phyloP scores from a whole-genome alignment of 2,329 filamentous ascomycete species.

The Trichoderma koningii region DNA sequence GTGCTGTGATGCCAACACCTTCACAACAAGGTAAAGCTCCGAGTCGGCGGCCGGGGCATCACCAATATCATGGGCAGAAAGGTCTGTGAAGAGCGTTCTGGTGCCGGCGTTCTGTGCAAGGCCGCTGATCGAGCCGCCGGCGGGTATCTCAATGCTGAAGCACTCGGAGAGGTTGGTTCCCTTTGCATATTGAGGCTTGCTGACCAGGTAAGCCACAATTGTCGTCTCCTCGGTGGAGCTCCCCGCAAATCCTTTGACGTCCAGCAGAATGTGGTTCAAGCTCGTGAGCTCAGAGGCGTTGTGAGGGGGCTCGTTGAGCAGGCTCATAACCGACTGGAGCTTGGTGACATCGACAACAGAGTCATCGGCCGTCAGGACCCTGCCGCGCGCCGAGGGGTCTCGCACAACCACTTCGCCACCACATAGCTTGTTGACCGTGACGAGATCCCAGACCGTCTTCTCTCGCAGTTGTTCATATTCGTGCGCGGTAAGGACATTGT shows the following conservation, averaged over 20 bases:
- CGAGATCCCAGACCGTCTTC: slow-evolving; percentile 92
- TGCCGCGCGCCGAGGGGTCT: slow-evolving; percentile 78
- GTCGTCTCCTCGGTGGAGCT: slow-evolving; percentile 74
- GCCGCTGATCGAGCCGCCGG: slow-evolving; percentile 69
- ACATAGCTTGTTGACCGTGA: slow-evolving; percentile 90
- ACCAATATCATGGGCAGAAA: slow-evolving; percentile 74
- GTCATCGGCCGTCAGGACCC: slow-evolving; percentile 87
- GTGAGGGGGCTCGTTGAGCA: slow-evolving; percentile 80
- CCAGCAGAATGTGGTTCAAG: slow-evolving; percentile 79
- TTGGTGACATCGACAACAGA: slow-evolving; percentile 89
- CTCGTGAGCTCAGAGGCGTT: slow-evolving; percentile 67
- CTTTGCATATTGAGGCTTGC: slow-evolving; percentile 64
- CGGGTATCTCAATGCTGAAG: slow-evolving; percentile 75
- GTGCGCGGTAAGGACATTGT: slow-evolving; percentile 86
- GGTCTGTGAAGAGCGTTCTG: slow-evolving; percentile 84
- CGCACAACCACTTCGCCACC: slow-evolving; percentile 93
- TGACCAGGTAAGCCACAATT: slow-evolving; percentile 75
- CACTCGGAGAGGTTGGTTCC: slow-evolving; percentile 76
- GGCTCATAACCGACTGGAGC: slow-evolving; percentile 93
- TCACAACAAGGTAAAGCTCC: slow-evolving; percentile 81
- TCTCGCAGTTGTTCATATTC: slow-evolving; percentile 82
- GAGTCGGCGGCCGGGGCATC: slow-evolving; percentile 63
- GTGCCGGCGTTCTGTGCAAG: slow-evolving; percentile 67
- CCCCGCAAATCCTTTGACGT: slow-evolving; percentile 80
- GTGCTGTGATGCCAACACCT: slow-evolving; percentile 65